These are phyloP conservation scores for Colletotrichum higginsianum DNA, from an alignment of 2,329 filamentous ascomycete genomes.

Conservation along the genomic window DNA sequence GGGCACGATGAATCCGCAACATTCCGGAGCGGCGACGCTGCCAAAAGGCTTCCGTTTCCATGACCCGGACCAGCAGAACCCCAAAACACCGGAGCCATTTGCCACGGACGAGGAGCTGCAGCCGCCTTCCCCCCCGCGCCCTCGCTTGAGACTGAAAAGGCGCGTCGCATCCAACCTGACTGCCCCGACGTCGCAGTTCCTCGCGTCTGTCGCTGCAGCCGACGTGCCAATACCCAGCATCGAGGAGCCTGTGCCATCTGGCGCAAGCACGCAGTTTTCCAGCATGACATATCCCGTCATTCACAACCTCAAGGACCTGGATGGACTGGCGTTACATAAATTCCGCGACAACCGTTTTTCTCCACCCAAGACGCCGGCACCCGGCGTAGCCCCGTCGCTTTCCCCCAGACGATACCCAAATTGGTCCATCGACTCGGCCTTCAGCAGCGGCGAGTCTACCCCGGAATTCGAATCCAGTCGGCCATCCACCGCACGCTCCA, in stretches of 20 bases:
- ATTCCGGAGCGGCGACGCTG: constrained; percentile 61
- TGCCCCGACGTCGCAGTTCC: constrained; percentile 75
- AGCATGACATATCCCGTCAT: constrained; percentile 53
- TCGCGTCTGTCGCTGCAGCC: constrained; percentile 76
- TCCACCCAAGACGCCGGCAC: constrained; percentile 73
- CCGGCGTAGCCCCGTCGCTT: constrained; percentile 60
- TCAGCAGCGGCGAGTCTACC: constrained; percentile 71
- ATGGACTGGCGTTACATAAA: constrained; percentile 50
- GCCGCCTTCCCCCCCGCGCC: constrained; percentile 66
- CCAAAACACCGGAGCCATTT: constrained; percentile 69
- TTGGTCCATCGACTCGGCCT: constrained; percentile 71
- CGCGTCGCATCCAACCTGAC: constrained; percentile 67
- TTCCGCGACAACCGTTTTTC: constrained; percentile 62
- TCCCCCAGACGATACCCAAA: constrained; percentile 67
- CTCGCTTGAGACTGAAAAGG: constrained; percentile 69
- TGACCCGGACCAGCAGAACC: constrained; percentile 53
- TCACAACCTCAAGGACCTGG: constrained; percentile 53
- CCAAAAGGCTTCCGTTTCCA: constrained; percentile 59
- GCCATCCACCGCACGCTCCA: constrained; percentile 72
- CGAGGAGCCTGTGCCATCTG: constrained; percentile 64
- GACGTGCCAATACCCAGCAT: constrained; percentile 77
- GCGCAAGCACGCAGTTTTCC: constrained; percentile 61
- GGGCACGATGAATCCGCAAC: constrained; percentile 61
- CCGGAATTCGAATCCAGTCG: constrained; percentile 73
- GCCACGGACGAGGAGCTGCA: constrained; percentile 53